phyloP scores from a whole-genome alignment of 208 protist species.

The Crithidia fasciculata region DNA sequence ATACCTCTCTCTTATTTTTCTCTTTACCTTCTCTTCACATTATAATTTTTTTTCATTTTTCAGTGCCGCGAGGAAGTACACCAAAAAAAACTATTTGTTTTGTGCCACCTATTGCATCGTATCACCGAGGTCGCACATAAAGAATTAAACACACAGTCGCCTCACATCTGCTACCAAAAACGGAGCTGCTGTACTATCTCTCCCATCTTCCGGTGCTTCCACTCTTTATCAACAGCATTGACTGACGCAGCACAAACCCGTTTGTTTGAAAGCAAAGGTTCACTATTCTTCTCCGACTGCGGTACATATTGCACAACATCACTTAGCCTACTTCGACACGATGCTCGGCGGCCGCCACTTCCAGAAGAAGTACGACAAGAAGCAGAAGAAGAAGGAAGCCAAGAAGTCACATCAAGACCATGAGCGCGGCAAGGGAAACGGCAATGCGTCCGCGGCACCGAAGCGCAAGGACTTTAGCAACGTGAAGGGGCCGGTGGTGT shows the following conservation, averaged over 20 bases:
- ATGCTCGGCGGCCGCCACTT: constrained; percentile 77
- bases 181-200: not conserved
- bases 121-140: not conserved
- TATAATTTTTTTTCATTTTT: not conserved
- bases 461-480: constrained; percentile 51
- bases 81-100: too few species aligned
- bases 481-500: constrained; percentile 80
- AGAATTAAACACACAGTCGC: not conserved
- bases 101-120: too few species aligned
- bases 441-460: not conserved
- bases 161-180: not conserved
- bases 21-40: not conserved
- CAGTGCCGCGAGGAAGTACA: too few species aligned
- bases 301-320: too few species aligned
- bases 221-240: not conserved
- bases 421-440: constrained; percentile 8
- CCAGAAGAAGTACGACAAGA: constrained; percentile 74
- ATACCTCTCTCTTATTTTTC: not conserved
- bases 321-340: not conserved
- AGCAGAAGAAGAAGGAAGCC: constrained; percentile 60
- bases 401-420: constrained; percentile 32
- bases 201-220: not conserved
- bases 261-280: too few species aligned
- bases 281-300: too few species aligned
- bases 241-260: too few species aligned